phyloP scores from a whole-genome alignment of 495 filamentous ascomycete species.

The Trichocladium antarcticum region DNA sequence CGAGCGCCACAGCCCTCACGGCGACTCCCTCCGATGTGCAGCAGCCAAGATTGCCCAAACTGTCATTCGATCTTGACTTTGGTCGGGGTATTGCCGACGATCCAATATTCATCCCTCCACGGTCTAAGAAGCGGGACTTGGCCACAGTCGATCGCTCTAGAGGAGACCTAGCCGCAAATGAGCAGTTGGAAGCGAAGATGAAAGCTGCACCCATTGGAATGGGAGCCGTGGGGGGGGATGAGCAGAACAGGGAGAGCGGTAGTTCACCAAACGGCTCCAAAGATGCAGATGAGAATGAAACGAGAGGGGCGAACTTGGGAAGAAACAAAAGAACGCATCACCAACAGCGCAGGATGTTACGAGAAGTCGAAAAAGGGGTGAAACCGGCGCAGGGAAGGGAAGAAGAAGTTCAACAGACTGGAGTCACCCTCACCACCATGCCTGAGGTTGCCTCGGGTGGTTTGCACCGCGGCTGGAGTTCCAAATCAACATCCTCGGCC shows the following conservation, averaged over 20 bases:
- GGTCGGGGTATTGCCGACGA: background rate
- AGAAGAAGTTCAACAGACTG: background rate
- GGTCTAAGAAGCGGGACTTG: conserved; percentile 16
- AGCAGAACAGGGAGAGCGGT: background rate
- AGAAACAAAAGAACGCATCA: background rate
- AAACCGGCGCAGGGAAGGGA: background rate
- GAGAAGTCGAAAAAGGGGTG: background rate
- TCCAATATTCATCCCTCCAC: conserved; percentile 13
- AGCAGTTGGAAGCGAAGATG: background rate
- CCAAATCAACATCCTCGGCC: background rate
- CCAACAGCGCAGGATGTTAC: background rate
- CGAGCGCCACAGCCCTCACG: background rate
- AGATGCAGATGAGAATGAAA: background rate
- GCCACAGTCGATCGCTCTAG: background rate
- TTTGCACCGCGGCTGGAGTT: background rate
- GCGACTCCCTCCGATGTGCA: background rate
- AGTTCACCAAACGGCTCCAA: background rate
- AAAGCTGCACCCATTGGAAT: no score
- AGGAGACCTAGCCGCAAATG: background rate
- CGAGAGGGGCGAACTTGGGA: background rate
- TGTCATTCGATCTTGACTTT: conserved; percentile 5
- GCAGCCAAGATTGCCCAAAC: conserved; percentile 2
- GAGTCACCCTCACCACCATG: no score
- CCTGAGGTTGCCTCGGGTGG: background rate
- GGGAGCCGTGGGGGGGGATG: no score